Conservation (phyloP, 2,329 filamentous ascomycete species). For the Graphilbum fragrans region DNA sequence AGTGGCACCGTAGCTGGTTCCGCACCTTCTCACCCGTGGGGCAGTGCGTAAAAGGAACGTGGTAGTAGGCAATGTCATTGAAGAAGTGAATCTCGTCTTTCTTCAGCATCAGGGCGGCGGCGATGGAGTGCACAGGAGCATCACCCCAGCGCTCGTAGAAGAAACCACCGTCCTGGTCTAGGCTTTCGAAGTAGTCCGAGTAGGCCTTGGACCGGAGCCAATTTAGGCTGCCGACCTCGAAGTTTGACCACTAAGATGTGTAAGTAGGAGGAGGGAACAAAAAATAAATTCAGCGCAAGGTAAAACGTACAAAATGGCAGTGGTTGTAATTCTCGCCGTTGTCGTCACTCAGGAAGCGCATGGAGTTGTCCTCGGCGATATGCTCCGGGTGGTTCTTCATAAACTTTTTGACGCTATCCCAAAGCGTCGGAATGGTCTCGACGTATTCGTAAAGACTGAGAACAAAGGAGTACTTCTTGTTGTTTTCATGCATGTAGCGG, state of each 20-base stretch:
- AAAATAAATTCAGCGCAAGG: not conserved
- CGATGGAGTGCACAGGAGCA: slow-evolving; percentile 96
- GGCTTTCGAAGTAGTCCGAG: slow-evolving; percentile 75
- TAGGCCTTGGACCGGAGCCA: slow-evolving; percentile 89
- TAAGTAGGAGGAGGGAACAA: slow-evolving; percentile 13
- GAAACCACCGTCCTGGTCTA: slow-evolving; percentile 89
- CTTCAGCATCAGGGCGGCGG: slow-evolving; percentile 71
- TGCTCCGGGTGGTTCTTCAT: slow-evolving; percentile 85
- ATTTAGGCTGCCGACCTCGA: slow-evolving; percentile 86
- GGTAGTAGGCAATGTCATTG: slow-evolving; percentile 97
- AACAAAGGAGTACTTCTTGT: slow-evolving; percentile 97
- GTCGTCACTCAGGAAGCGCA: slow-evolving; percentile 87
- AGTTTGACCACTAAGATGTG: slow-evolving; percentile 82
- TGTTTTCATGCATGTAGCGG: slow-evolving; percentile 88
- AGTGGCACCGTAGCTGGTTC: slow-evolving; percentile 80
- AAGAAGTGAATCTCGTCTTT: slow-evolving; percentile 98
- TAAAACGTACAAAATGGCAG: slow-evolving; percentile 76
- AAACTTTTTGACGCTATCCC: slow-evolving; percentile 92
- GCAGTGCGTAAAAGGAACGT: slow-evolving; percentile 96
- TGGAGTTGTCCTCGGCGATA: slow-evolving; percentile 69
- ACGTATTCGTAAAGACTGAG: slow-evolving; percentile 93
- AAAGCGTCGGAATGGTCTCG: slow-evolving; percentile 91
- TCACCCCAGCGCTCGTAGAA: slow-evolving; percentile 99
- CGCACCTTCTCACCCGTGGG: slow-evolving; percentile 80
- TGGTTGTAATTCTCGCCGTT: slow-evolving; percentile 87